A percentile compares a stretch with the other conserved stretches of the same genome.
phyloP scores from a whole-genome alignment of 305 asterid species.

The Solanum chacoense region DNA sequence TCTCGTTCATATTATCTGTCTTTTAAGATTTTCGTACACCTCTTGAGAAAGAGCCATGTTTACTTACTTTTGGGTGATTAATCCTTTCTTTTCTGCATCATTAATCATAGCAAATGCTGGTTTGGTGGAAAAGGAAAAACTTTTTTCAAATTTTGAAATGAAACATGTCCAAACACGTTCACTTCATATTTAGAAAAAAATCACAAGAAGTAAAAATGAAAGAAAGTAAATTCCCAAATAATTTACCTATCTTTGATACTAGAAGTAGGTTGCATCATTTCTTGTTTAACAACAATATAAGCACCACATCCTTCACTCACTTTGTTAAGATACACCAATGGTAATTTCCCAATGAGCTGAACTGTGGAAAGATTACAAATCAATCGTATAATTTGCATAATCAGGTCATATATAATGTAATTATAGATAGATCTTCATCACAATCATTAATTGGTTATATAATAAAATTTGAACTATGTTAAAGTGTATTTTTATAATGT shows the following conservation, averaged over 20 bases:
- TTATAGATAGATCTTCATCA: background rate
- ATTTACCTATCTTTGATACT: slow-evolving; percentile 82
- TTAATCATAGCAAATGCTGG: slow-evolving; percentile 73
- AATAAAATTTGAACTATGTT: background rate
- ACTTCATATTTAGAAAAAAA: background rate
- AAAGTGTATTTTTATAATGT: background rate
- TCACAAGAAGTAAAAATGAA: background rate
- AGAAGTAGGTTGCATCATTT: slow-evolving; percentile 92
- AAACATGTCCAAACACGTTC: background rate
- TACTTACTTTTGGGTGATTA: slow-evolving; percentile 57
- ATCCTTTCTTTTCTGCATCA: slow-evolving; percentile 77
- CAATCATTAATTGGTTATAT: background rate
- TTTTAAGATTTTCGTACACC: background rate
- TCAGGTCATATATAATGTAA: background rate
- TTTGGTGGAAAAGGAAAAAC: slow-evolving; percentile 14
- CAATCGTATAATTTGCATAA: background rate
- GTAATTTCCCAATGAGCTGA: slow-evolving; percentile 94
- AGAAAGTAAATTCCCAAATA: background rate
- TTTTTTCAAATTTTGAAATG: too few relatives aligned
- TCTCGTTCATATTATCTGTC: background rate
- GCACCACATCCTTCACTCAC: slow-evolving; percentile 84
- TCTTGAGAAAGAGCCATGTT: slow-evolving; percentile 13
- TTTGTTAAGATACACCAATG: slow-evolving; percentile 74
- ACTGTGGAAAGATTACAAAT: background rate
- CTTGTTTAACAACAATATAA: slow-evolving; percentile 81